Base-by-base conservation (phyloP, 2,329 filamentous ascomycete genomes). In the Fusarium zealandicum region DNA sequence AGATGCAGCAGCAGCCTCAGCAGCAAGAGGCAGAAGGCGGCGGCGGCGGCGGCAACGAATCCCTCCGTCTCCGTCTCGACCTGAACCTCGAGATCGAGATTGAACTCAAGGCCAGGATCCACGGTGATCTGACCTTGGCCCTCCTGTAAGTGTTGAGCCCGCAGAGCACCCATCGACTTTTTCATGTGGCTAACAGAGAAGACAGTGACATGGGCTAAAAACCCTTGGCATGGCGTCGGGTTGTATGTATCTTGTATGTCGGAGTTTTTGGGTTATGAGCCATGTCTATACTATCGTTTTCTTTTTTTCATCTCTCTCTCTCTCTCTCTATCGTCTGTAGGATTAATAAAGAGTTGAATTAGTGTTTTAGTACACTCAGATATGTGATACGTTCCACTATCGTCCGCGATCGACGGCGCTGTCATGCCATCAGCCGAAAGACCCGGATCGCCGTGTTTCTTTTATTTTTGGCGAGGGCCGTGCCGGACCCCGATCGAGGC, bases 71-170 rank as follows among this genome's bases (percentile, higher is more conserved):
- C 65, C 83, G 87, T 31, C 76, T 95, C 17, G 90, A 95, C 69
- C 80, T 92, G 51, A 95, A 95, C 73, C 78, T 95, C 51, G 90
- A 95, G 63, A 82, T 95, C 42, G 90, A 95, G 73, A 90, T 95
- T 57, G 88, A 92, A 67, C 81, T 95, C 57, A 95, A 95, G 80
- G 90, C 90, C 16, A 88, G 88, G 73, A 92, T 95, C 62, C 87
- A 92, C 67, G 92, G 92, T 69, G 92, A 96, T 76, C 76, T 96
- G 61, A 92, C 90, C 28, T 75, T 95, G 61, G 88, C 87, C 61
- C 80, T 95, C 64, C 75, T 83, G 80, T 83, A 76, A 73, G 80
- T 80, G 40, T 46, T 10, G 11, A 32, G 39, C 14, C 28, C 20
- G 10, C 9, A 25, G 35, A 12, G 16, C 25, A 22, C 9, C 41